phyloP scores from a whole-genome alignment of 768 basidiomycete species.

The Lyophyllum decastes region DNA sequence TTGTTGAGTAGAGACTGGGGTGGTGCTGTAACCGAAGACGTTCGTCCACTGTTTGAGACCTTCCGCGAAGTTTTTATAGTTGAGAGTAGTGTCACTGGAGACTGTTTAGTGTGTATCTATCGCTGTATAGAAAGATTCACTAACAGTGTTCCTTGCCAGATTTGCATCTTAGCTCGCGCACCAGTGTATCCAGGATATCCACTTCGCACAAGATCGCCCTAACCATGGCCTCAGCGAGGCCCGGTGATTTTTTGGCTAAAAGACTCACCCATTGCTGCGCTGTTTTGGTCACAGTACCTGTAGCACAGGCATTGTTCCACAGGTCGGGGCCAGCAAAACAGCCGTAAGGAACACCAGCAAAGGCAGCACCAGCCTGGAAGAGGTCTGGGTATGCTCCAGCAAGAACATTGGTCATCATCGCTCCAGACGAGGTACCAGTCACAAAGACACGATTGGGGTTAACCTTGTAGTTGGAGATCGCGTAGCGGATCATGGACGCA shows the following conservation, averaged over 20 bases:
- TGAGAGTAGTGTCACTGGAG: constrained; percentile 51
- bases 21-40: constrained; percentile 46
- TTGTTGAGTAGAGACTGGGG: constrained; percentile 36
- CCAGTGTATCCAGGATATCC: constrained; percentile 58
- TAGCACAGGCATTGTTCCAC: constrained; percentile 51
- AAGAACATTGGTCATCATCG: constrained; percentile 64
- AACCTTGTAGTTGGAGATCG: constrained; percentile 48
- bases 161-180: constrained; percentile 47
- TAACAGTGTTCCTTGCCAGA: constrained; percentile 54
- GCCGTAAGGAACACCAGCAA: constrained; percentile 55
- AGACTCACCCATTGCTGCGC: constrained; percentile 46
- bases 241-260: background rate
- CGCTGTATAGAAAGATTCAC: background rate
- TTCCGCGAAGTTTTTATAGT: constrained; percentile 50
- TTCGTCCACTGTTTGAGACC: constrained; percentile 60
- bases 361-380: constrained; percentile 47
- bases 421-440: constrained; percentile 53
- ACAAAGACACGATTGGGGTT: constrained; percentile 49
- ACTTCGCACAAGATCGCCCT: constrained; percentile 45
- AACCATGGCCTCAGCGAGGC: background rate
- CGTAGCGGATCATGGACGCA: constrained; percentile 46
- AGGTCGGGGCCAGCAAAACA: constrained; percentile 50
- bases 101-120: background rate
- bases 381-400: constrained; percentile 56
- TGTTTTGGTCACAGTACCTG: constrained; percentile 43